These are phyloP conservation scores for Calvatia gigantea DNA, from an alignment of 768 basidiomycete species.

Conservation along the genomic window DNA sequence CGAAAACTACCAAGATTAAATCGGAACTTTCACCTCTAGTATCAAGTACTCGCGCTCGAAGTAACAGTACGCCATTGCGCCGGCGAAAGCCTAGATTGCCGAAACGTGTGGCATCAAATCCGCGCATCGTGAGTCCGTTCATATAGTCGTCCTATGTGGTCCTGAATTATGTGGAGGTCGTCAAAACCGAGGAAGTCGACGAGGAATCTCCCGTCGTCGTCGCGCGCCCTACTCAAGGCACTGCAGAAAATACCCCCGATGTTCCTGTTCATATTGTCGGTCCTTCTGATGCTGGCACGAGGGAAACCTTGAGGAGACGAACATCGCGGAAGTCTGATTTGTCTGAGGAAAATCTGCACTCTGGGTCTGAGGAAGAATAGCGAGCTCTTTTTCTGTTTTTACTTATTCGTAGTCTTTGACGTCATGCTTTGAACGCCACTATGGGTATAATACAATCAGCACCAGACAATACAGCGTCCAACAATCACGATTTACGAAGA, in stretches of 20 bases:
- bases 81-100: slow-evolving; percentile 1
- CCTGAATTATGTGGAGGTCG: background rate
- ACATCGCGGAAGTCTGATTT: background rate
- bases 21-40: background rate
- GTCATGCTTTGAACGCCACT: slow-evolving; percentile 50
- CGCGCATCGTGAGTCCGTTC: slow-evolving; percentile 6
- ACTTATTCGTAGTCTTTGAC: slow-evolving; percentile 45
- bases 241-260: background rate
- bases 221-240: background rate
- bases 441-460: background rate
- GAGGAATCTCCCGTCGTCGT: background rate
- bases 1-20: background rate
- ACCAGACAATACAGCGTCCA: background rate
- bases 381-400: too few species aligned
- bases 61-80: background rate
- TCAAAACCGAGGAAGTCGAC: background rate
- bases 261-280: background rate
- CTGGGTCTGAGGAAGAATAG: background rate
- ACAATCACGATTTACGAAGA: background rate
- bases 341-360: background rate
- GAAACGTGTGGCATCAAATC: background rate
- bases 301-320: slow-evolving; percentile 2
- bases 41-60: background rate
- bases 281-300: background rate
- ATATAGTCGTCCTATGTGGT: background rate